Percentiles rank a stretch among this genome's conserved stretches.
Conservation (phyloP, 2,329 filamentous ascomycete genomes). For the Periconia digitata region DNA sequence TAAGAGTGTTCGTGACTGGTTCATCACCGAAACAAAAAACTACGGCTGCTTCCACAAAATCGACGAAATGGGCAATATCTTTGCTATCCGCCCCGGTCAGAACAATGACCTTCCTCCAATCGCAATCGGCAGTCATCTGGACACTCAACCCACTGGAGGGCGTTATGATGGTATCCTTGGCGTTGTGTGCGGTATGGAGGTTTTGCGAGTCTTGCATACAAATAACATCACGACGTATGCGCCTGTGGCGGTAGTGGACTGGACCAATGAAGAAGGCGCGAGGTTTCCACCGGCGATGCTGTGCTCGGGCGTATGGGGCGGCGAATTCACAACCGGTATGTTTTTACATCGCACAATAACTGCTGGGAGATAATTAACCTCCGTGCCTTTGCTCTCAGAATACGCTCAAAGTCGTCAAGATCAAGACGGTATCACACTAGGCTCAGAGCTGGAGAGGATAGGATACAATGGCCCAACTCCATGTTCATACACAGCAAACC, state of each 20-base stretch:
- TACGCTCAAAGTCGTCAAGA: conserved; percentile 28
- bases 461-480: conserved; percentile 43
- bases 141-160: conserved; percentile 15
- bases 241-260: conserved; percentile 14
- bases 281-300: conserved; percentile 12
- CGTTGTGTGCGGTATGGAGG: conserved; percentile 15
- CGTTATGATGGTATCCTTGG: conserved; percentile 17
- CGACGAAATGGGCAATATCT: conserved; percentile 19
- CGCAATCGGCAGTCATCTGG: conserved; percentile 15
- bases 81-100: conserved; percentile 13
- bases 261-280: conserved; percentile 20
- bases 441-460: conserved; percentile 30
- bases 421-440: conserved; percentile 58
- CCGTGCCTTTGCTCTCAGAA: too few species aligned
- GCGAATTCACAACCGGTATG: conserved; percentile 7
- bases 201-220: conserved; percentile 8
- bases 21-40: conserved; percentile 11
- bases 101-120: conserved; percentile 17
- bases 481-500: conserved; percentile 59
- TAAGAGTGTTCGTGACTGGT: conserved; percentile 16
- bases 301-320: conserved; percentile 13
- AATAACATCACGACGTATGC: conserved; percentile 13
- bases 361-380: too few species aligned
- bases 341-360: too few species aligned
- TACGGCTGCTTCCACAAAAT: conserved; percentile 14